Evolutionary conservation across 1,139 yeast genomes (phyloP).

Genomic region (Blastobotrys persicus): DNA sequence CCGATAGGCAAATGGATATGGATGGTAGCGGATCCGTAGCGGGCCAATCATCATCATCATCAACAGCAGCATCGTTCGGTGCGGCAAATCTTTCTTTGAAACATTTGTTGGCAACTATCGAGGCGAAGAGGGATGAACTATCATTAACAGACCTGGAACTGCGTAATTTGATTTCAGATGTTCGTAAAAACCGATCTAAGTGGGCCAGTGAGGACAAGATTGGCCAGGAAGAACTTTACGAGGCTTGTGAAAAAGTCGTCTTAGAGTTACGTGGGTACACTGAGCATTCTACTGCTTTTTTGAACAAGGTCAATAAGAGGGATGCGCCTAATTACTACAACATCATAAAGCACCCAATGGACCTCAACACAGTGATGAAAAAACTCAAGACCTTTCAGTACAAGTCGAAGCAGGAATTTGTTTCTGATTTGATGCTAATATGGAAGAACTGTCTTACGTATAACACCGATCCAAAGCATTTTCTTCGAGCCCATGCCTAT

Average conservation of each 20-base stretch:
- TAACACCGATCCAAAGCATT: conserved; percentile 94
- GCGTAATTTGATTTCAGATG: conserved; percentile 83
- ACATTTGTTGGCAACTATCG: conserved; percentile 75
- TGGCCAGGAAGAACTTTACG: conserved; percentile 96
- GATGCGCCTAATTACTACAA: conserved; percentile 97
- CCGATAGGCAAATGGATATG: conserved; percentile 65
- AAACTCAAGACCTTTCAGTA: conserved; percentile 80
- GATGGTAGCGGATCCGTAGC: conserved; percentile 23
- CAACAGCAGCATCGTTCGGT: conserved; percentile 54
- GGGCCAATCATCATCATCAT: conserved; percentile 9
- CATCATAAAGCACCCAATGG: conserved; percentile 94
- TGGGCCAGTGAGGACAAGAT: conserved; percentile 95
- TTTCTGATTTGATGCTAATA: conserved; percentile 87
- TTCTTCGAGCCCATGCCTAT: conserved; percentile 82
- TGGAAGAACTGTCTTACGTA: conserved; percentile 94
- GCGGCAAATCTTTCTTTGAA: conserved; percentile 80
- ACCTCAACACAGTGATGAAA: conserved; percentile 88
- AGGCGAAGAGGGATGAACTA: conserved; percentile 69
- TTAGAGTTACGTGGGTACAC: conserved; percentile 87
- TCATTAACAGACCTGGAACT: conserved; percentile 81
- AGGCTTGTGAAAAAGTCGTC: conserved; percentile 94
- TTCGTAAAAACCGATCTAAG: conserved; percentile 89
- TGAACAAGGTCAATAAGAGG: conserved; percentile 90
- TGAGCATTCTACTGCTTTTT: conserved; percentile 93
- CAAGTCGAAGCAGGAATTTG: conserved; percentile 80